phyloP scores from a whole-genome alignment of 306 rosid genomes.

The Cucurbita pepo region DNA sequence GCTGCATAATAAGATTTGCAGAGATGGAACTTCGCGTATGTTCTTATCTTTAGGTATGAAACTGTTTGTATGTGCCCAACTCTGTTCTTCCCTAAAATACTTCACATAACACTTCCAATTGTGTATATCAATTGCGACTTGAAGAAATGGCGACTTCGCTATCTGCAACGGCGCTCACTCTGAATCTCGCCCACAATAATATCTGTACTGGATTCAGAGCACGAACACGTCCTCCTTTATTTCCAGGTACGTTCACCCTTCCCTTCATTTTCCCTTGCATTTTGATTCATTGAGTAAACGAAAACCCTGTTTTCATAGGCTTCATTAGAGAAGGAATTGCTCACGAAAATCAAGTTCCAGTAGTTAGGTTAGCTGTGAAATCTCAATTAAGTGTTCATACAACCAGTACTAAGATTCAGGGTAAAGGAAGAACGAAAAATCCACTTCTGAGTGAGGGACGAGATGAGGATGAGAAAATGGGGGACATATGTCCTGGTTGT shows the following conservation, averaged over 20 bases:
- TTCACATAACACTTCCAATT: too few species aligned
- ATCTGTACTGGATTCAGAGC: background rate
- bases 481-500: conserved; percentile 85
- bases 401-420: conserved; percentile 12
- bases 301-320: conserved; percentile 10
- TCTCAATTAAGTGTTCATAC: conserved; percentile 13
- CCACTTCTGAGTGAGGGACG: conserved; percentile 79
- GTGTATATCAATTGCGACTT: too few species aligned
- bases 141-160: conserved; percentile 31
- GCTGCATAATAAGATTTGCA: too few species aligned
- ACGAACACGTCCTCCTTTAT: background rate
- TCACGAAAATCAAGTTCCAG: conserved; percentile 12
- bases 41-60: too few species aligned
- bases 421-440: conserved; percentile 15
- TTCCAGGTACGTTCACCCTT: conserved; percentile 23
- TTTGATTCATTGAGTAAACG: background rate
- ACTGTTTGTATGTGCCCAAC: too few species aligned
- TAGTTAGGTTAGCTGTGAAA: conserved; percentile 25
- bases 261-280: conserved; percentile 3
- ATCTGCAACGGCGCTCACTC: conserved; percentile 17
- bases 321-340: conserved; percentile 10
- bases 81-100: too few species aligned
- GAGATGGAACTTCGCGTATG: too few species aligned
- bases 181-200: conserved; percentile 14
- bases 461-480: conserved; percentile 67